These are phyloP conservation scores for Coemansia sp. DNA, from an alignment of 192 early-diverging fungal genomes.

Conservation along the genomic window DNA sequence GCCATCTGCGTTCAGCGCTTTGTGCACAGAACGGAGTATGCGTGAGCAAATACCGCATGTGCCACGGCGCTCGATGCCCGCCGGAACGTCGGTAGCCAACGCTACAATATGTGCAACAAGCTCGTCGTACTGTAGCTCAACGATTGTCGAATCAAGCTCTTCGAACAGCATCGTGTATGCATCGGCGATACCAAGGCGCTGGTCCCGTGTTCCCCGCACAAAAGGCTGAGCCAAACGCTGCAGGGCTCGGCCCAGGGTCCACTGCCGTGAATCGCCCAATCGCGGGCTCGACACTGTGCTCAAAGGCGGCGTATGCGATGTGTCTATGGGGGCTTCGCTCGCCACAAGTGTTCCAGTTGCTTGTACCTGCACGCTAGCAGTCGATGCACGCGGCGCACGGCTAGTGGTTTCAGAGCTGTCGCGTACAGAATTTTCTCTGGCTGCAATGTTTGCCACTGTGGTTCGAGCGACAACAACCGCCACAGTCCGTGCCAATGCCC, in stretches of 20 bases:
- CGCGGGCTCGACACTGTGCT: neutral
- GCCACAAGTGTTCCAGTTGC: neutral
- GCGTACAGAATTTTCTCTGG: slow-evolving; percentile 5
- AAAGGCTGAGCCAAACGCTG: slow-evolving; percentile 63
- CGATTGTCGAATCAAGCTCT: slow-evolving; percentile 65
- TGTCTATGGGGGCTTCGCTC: neutral
- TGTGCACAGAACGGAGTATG: slow-evolving; percentile 57
- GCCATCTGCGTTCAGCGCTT: neutral
- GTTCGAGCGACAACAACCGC: slow-evolving; percentile 16
- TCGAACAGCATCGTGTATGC: slow-evolving; percentile 72
- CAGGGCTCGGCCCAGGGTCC: slow-evolving; percentile 68
- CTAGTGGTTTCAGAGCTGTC: slow-evolving; percentile 11
- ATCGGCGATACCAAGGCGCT: slow-evolving; percentile 75
- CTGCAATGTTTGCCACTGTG: slow-evolving; percentile 9
- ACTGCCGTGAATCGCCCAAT: neutral
- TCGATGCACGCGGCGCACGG: neutral
- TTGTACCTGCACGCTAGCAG: neutral
- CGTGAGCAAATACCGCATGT: slow-evolving; percentile 73
- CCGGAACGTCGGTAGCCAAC: slow-evolving; percentile 60
- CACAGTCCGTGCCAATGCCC: slow-evolving; percentile 24
- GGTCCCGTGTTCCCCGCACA: slow-evolving; percentile 64
- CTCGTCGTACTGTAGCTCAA: slow-evolving; percentile 71
- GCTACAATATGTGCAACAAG: slow-evolving; percentile 73
- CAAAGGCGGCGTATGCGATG: neutral
- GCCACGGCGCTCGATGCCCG: slow-evolving; percentile 17